phyloP scores from a whole-genome alignment of 2,329 filamentous ascomycete species.

The Venturia pyrina region DNA sequence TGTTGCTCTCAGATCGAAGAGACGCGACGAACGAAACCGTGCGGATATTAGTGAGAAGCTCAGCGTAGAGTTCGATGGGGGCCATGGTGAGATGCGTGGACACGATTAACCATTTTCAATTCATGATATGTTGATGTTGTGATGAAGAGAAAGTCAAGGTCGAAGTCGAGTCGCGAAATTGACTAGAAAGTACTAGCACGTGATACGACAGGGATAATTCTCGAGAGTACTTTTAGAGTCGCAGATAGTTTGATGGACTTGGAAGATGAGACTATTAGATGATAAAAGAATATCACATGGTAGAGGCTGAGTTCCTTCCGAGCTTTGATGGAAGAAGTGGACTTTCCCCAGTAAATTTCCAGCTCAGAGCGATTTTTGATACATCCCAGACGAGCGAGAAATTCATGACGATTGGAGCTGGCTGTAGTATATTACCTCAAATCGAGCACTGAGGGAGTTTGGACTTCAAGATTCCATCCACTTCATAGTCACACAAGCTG shows the following conservation, averaged over 20 bases:
- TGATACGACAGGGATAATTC: not conserved
- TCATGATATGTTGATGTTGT: conserved; percentile 6
- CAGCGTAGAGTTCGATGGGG: conserved; percentile 43
- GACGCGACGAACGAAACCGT: conserved; percentile 49
- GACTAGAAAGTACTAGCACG: not conserved
- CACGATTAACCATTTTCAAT: not conserved
- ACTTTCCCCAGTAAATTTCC: not conserved
- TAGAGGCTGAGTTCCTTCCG: not conserved
- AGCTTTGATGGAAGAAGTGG: not conserved
- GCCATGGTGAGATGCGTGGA: not conserved
- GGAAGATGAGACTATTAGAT: not conserved
- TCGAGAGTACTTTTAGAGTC: not conserved
- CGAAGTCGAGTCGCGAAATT: not conserved
- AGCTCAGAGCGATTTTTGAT: not conserved
- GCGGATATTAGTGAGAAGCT: conserved; percentile 50
- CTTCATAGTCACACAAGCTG: not conserved
- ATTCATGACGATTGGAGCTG: not conserved
- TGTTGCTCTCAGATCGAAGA: conserved; percentile 33
- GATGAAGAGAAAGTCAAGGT: not conserved
- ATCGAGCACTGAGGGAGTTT: not conserved
- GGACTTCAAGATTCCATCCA: not conserved
- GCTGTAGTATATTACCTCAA: not conserved
- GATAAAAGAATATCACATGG: not conserved
- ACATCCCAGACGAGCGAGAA: not conserved
- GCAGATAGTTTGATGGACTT: no score